phyloP scores from a whole-genome alignment of 2,329 filamentous ascomycete species.

The Penicillium sp. region DNA sequence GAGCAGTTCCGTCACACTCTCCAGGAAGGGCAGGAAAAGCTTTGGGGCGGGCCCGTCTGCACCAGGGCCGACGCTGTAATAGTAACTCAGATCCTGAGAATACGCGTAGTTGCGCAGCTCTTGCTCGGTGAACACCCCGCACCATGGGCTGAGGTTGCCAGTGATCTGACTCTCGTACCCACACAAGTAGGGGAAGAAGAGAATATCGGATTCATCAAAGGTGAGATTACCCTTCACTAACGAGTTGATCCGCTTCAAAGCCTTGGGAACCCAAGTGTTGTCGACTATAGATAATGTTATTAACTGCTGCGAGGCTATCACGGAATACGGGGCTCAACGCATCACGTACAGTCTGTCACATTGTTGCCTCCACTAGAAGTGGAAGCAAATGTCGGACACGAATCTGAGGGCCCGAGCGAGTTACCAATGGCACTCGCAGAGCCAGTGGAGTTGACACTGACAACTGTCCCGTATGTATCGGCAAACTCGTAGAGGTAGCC shows the following conservation, averaged over 20 bases:
- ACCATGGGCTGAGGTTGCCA: constrained; percentile 65
- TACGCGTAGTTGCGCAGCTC: constrained; percentile 70
- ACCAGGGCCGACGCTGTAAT: constrained; percentile 66
- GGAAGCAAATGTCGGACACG: constrained; percentile 64
- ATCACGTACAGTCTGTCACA: constrained; percentile 22
- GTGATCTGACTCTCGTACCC: constrained; percentile 72
- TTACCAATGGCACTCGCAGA: constrained; percentile 60
- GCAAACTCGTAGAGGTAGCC: constrained; percentile 64
- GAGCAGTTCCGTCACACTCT: constrained; percentile 59
- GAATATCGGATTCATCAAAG: constrained; percentile 58
- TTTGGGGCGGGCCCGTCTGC: constrained; percentile 51
- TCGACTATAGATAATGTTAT: constrained; percentile 12
- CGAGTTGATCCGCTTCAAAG: constrained; percentile 55
- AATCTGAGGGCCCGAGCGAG: constrained; percentile 65
- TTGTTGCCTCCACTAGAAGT: constrained; percentile 38
- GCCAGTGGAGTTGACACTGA: constrained; percentile 62
- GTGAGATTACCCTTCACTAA: constrained; percentile 59
- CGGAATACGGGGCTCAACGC: not conserved
- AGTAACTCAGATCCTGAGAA: constrained; percentile 69
- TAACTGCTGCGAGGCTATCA: not conserved
- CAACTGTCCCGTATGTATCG: constrained; percentile 59
- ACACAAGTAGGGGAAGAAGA: constrained; percentile 69
- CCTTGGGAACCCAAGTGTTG: constrained; percentile 20
- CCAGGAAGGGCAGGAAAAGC: constrained; percentile 66
- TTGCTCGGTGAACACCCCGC: constrained; percentile 63